Conservation (phyloP, 2,329 filamentous ascomycete species). For the Penicillium sp. region DNA sequence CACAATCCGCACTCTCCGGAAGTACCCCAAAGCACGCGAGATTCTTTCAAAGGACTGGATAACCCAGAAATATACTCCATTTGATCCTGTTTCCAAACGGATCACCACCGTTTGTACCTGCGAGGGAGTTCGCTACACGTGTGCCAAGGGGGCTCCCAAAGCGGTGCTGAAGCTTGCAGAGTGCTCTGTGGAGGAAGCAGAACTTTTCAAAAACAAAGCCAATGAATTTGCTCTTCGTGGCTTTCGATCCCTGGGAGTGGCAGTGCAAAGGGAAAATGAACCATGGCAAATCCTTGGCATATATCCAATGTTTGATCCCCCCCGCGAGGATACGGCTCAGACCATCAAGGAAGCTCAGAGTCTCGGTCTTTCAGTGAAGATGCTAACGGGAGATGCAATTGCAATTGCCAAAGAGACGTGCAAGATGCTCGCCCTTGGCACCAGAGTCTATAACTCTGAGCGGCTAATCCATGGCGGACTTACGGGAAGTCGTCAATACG, state of each 20-base stretch:
- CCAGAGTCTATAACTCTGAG: slow-evolving; percentile 79
- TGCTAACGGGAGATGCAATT: slow-evolving; percentile 78
- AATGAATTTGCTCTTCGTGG: slow-evolving; percentile 75
- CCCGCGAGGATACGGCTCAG: slow-evolving; percentile 73
- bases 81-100: slow-evolving; percentile 78
- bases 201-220: slow-evolving; percentile 70
- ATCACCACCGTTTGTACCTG: slow-evolving; percentile 70
- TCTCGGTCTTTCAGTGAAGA: slow-evolving; percentile 76
- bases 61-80: slow-evolving; percentile 70
- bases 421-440: slow-evolving; percentile 77
- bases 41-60: slow-evolving; percentile 73
- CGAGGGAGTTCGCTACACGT: slow-evolving; percentile 69
- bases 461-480: slow-evolving; percentile 75
- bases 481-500: slow-evolving; percentile 70
- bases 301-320: slow-evolving; percentile 78
- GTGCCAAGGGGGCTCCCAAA: slow-evolving; percentile 76
- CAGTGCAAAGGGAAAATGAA: slow-evolving; percentile 73
- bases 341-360: slow-evolving; percentile 75
- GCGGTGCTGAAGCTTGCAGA: slow-evolving; percentile 69
- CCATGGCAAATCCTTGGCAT: slow-evolving; percentile 73
- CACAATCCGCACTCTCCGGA: slow-evolving; percentile 72
- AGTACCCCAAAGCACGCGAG: slow-evolving; percentile 74
- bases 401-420: slow-evolving; percentile 80
- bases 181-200: slow-evolving; percentile 64
- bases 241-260: slow-evolving; percentile 78